Conservation (phyloP, 1,139 yeast genomes). For the Geotrichum fermentans region DNA sequence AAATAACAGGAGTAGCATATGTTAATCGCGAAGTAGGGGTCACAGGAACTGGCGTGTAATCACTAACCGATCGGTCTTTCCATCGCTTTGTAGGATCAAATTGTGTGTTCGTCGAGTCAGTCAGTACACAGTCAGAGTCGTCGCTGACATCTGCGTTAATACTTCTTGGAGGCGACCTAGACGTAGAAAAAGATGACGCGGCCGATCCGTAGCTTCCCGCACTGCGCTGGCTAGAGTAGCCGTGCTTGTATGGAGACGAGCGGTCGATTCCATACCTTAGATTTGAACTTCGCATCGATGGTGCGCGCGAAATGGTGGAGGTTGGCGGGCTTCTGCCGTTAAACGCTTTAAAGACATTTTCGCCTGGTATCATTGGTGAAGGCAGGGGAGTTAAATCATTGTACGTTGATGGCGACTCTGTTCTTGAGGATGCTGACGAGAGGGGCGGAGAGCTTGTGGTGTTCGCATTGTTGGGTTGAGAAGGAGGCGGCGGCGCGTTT, state of each 20-base stretch:
- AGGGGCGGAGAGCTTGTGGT: conserved; percentile 3
- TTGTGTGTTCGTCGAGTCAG: conserved; percentile 4
- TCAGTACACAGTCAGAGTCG: conserved; percentile 5
- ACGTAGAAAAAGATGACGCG: background rate
- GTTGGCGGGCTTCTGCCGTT: conserved; percentile 28
- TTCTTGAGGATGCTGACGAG: conserved; percentile 10
- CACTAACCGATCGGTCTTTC: conserved; percentile 16
- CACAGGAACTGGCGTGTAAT: conserved; percentile 16
- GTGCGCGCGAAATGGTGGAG: conserved; percentile 27
- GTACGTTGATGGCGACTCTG: conserved; percentile 11
- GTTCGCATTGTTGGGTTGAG: background rate
- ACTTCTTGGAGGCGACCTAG: conserved; percentile 2
- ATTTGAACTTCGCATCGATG: conserved; percentile 15
- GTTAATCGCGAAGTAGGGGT: background rate
- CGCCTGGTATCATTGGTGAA: conserved; percentile 31
- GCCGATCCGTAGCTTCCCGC: background rate
- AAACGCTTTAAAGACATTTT: conserved; percentile 26
- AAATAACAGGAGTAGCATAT: background rate
- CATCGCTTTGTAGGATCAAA: background rate
- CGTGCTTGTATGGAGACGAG: conserved; percentile 3
- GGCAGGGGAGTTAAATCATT: conserved; percentile 33
- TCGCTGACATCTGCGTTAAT: conserved; percentile 1
- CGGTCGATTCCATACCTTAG: conserved; percentile 11
- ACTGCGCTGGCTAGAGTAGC: background rate
- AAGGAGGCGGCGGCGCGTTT: background rate